phyloP scores from a whole-genome alignment of 1,284 basidiomycete genomes.

The Cryptococcus depauperatus region DNA sequence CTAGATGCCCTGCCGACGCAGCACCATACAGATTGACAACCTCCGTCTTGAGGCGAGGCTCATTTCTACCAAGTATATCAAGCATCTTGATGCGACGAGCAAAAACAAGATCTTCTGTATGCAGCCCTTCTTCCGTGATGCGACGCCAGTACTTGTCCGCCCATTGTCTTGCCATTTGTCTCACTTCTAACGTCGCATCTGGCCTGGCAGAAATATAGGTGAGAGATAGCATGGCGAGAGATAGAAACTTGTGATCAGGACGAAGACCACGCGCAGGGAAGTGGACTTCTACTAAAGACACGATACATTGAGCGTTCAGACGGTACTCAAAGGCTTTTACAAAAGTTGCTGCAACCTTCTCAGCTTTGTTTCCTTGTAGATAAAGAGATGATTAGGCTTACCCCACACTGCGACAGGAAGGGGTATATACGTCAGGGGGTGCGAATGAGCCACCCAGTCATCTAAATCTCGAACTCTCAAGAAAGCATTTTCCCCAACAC shows the following conservation, averaged over 20 bases:
- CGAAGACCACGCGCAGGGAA: conserved; percentile 12
- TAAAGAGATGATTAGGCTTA: conserved; percentile 11
- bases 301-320: conserved; percentile 9
- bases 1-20: conserved; percentile 10
- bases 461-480: conserved; percentile 11
- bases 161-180: conserved; percentile 6
- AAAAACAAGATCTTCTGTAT: conserved; percentile 8
- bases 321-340: conserved; percentile 8
- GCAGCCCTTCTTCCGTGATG: conserved; percentile 6
- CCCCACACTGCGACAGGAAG: conserved; percentile 16
- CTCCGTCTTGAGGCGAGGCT: conserved; percentile 4
- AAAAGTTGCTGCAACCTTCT: conserved; percentile 6
- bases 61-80: conserved; percentile 4
- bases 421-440: conserved; percentile 8
- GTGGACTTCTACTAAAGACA: conserved; percentile 10
- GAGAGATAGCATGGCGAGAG: conserved; percentile 8
- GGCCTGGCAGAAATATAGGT: conserved; percentile 5
- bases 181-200: not conserved
- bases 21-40: conserved; percentile 9
- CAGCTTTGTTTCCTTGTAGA: not conserved
- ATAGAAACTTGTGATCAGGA: conserved; percentile 8
- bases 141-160: conserved; percentile 15
- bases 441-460: conserved; percentile 2
- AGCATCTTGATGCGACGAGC: conserved; percentile 7
- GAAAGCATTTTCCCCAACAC: conserved; percentile 15